Conservation (phyloP, 2,329 filamentous ascomycete species). For the Zymoseptoria tritici region DNA sequence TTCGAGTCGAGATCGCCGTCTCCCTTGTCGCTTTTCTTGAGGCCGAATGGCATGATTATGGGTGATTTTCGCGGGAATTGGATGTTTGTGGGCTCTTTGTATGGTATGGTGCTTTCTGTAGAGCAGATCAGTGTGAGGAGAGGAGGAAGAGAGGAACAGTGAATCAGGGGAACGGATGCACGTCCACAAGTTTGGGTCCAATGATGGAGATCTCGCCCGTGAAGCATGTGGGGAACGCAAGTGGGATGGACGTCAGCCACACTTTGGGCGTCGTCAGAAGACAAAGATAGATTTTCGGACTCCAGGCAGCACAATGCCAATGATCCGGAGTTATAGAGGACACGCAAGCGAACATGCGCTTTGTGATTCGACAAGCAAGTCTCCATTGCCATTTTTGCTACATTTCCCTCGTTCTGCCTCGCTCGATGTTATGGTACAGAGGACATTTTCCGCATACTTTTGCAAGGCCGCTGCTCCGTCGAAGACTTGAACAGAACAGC, state of each 20-base stretch:
- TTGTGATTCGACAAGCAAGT: neutral
- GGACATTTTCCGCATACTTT: neutral
- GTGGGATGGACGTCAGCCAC: neutral
- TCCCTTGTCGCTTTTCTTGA: slow-evolving; percentile 47
- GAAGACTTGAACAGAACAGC: too few species aligned
- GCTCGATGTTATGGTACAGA: neutral
- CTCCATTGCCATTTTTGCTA: neutral
- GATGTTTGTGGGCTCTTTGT: neutral
- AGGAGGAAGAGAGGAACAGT: neutral
- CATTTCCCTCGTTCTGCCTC: neutral
- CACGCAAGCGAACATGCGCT: neutral
- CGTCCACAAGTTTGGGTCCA: neutral
- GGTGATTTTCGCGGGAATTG: neutral
- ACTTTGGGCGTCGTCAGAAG: neutral
- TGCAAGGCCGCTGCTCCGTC: neutral
- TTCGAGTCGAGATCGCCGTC: slow-evolving; percentile 46
- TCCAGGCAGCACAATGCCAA: neutral
- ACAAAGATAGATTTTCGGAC: neutral
- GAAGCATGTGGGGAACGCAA: neutral
- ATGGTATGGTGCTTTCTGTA: too few species aligned
- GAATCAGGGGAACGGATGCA: neutral
- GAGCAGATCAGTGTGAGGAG: too few species aligned
- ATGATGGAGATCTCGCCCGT: neutral
- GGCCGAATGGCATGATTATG: slow-evolving; percentile 33
- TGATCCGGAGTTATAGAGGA: neutral